Base-by-base conservation (phyloP, 495 filamentous ascomycete genomes). In the Annulohypoxylon moriforme region DNA sequence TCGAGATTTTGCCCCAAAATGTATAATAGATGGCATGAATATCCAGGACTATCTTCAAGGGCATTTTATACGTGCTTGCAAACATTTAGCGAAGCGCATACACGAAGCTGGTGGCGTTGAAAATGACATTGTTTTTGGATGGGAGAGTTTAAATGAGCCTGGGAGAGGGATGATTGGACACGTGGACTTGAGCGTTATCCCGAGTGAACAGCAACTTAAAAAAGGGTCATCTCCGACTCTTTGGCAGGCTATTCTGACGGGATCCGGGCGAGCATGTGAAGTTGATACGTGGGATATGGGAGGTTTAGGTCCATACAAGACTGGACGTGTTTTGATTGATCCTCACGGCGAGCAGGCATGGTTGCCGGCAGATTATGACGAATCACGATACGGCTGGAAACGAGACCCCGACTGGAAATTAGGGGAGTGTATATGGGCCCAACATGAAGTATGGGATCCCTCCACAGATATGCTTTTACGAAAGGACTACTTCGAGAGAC, bases 131-230 rank as follows among this genome's bases (percentile, higher is more conserved):
- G 89, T 98, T 16, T 94, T 99, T 73, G 96, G 95, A 14, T 98
- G 94, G 91, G 96, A 99, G 79, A 97, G 89, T 69, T 76, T 98
- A 73, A 99, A 99, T 75, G 96, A 99, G 79, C 96, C 96, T 3
- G 94, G 95, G 75, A 87, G 94, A 68, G 96, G 96, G 4, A 85
- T 98, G 65, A 88, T 97, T 67, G 93, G 93, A n/a, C 89, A 91
- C 60, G 87, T 92, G 57, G 94, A 97, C 76, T 86, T 99, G 22
- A 91, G 92, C 13, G 85, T 87, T 13, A 89, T 98, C 62, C 96
- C 96, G 0, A 81, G 85, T 50, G 94, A 97, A 67, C 96, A 98
- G 75, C 93, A 97, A 64, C 84, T 97, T 10, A 93, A 96, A 72
- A 93, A 97, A 75, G 94, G 94, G 8, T 96, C 96, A 13, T 95